Evolutionary conservation across 257 asterid genomes (phyloP), one percentile per base, ranked within the genome.

Genomic region (Lycium ferocissimum): DNA sequence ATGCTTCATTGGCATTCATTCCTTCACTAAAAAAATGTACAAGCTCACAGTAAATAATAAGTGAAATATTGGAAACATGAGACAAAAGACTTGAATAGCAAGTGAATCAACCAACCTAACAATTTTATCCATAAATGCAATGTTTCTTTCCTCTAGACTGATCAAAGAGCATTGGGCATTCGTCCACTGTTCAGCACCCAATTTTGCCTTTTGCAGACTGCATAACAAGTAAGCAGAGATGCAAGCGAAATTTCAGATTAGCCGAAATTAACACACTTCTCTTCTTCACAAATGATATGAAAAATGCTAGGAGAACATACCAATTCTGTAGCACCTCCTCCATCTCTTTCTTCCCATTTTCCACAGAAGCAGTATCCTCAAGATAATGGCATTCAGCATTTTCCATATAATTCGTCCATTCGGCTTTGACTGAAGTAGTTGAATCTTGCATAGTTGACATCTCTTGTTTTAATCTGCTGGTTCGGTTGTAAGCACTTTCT

Each of bases 131-230:
- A 95, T 90, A 81, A 97, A 92, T 78, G 94, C 93, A 82, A 95
- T 92, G 80, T 95, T 95, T 70, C 86, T 89, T 90, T 90, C 93
- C 90, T 97, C 98, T 15, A 94, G 89, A 89, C 85, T 83, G 85
- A 92, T 87, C 92, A 97, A 86, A 65, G 99, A 94, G 78, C 90
- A 91, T 86, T 94, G 96, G 61, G 99, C 98, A 84, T 85, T 90
- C 20, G 80, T 89, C 99, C 99, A 97, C 72, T 97, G 99, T 85
- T 91, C 91, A 37, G 95, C 93, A 49, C 99, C 97, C 89, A 91
- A 83, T 90, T 94, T 94, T 80, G 98, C 96, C 89, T 93, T 93
- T 83, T 92, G 94, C 95, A 94, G 80, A 84, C 99, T 97, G 95
- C 90, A 84, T 18, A 57, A 18, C 79, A 40, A 54, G 45, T 82